Base-by-base conservation (phyloP, 148 eudicot genomes). In the Bassia scoparia region DNA sequence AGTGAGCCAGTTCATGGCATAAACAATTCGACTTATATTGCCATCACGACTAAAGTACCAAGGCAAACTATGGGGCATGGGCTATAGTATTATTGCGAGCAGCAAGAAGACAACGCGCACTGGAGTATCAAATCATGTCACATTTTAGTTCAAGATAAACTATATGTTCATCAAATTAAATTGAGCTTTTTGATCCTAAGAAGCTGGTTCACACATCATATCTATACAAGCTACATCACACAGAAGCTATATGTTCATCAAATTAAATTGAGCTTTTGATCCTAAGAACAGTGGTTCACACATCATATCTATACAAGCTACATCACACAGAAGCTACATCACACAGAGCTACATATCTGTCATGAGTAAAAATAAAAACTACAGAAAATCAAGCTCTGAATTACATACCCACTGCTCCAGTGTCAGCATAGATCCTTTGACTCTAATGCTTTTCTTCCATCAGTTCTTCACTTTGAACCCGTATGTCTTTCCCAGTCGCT, bases 401-500 rank as follows among this genome's bases (percentile, higher is more conserved):
- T 80, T 61, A 83, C 96, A 74, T 61, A 90, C 96, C 96, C 96
- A 90, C 82, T 90, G 90, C 78, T 90, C 96, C 66, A 90, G 80
- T 18, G 92, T 74, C 67, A 86, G 66, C 90, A 84, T 75, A 41
- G 96, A 86, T 72, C 81, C 96, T 84, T 90, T 85, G 76, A 90
- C 89, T 55, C 76, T 79, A 61, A 90, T 84, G 83, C 90, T 90
- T 49, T 75, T 81, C 82, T 90, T 90, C 96, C 96, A n/a, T n/a
- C n/a, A 90, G 64, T 86, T 85, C 85, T 86, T 90, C 73, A 81
- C 73, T 79, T 85, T 90, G 24, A 90, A 67, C 92, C 87, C 21
- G 96, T 90, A 76, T 90, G 96, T 66, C 85, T 86, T 83, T 90
- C 96, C 96, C 96, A 90, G 61, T 88, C 96, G 61, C 96, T 86